These are phyloP conservation scores for Allium cepa DNA, from an alignment of 106 monocot genomes.

Conservation along the genomic window DNA sequence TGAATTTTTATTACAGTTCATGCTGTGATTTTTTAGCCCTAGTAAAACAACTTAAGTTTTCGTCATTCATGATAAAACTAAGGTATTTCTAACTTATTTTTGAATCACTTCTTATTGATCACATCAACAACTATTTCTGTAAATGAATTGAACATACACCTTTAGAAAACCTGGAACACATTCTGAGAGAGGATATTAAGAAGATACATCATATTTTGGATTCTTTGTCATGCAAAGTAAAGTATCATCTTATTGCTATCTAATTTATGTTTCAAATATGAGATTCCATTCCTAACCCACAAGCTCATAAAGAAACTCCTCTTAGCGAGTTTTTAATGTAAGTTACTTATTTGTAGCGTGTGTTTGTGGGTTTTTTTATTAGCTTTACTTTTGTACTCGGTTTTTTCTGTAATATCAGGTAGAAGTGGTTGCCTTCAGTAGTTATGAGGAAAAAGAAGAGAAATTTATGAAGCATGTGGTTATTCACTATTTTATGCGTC, in stretches of 20 bases:
- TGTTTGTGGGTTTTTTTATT: not conserved
- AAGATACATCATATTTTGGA: conserved; percentile 41
- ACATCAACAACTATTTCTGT: not conserved
- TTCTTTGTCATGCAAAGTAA: not conserved
- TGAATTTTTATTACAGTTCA: conserved; percentile 46
- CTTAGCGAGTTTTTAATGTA: conserved; percentile 96
- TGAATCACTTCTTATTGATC: not conserved
- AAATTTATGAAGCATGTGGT: conserved; percentile 84
- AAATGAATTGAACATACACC: conserved; percentile 47
- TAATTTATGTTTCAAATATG: conserved; percentile 57
- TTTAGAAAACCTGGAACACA: conserved; percentile 82
- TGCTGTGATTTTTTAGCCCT: conserved; percentile 95
- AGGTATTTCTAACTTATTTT: conserved; percentile 22
- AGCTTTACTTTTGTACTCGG: not conserved
- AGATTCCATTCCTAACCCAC: conserved; percentile 81
- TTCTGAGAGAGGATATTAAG: conserved; percentile 91
- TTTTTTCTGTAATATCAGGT: conserved; percentile 28
- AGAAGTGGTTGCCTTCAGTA: conserved; percentile 81
- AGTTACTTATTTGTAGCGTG: conserved; percentile 5
- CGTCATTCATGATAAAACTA: conserved; percentile 95
- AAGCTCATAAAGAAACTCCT: conserved; percentile 79
- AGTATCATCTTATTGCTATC: not conserved
- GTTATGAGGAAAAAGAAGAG: conserved; percentile 95
- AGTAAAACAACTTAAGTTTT: conserved; percentile 91
- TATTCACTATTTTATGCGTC: too few relatives aligned